phyloP scores from a whole-genome alignment of 345 rosid genomes.

The Populus davidiana region DNA sequence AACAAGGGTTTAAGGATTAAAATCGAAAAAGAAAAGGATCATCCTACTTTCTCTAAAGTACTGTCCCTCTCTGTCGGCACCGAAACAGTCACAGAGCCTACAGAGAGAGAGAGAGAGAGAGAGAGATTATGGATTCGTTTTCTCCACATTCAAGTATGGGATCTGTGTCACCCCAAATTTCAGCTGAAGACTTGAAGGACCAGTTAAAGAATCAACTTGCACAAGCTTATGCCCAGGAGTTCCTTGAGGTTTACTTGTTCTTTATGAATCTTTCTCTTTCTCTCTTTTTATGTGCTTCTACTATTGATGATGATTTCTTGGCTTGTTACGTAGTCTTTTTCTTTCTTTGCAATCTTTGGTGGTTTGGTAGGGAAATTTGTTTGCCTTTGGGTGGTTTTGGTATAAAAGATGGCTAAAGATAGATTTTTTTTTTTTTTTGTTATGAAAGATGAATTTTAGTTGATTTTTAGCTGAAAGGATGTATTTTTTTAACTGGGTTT shows the following conservation, averaged over 20 bases:
- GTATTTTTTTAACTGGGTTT: not conserved
- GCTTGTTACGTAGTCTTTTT: not conserved
- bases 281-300: too few relatives aligned
- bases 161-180: conserved; percentile 42
- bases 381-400: not conserved
- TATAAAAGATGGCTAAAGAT: not conserved
- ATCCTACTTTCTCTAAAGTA: not conserved
- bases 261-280: not conserved
- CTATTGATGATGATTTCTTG: not conserved
- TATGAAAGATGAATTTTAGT: not conserved
- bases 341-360: not conserved
- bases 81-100: not conserved
- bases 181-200: conserved; percentile 58
- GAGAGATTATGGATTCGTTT: conserved; percentile 57
- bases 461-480: not conserved
- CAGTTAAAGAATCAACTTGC: conserved; percentile 67
- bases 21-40: not conserved
- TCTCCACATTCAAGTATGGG: conserved; percentile 45
- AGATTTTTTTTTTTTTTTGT: not conserved
- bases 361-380: not conserved
- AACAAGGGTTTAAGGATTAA: not conserved
- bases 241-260: conserved; percentile 49
- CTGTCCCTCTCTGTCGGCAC: not conserved
- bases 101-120: not conserved
- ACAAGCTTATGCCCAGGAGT: conserved; percentile 78